Conservation (phyloP, 2,329 filamentous ascomycete genomes). For the Harringtonia lauricola region DNA sequence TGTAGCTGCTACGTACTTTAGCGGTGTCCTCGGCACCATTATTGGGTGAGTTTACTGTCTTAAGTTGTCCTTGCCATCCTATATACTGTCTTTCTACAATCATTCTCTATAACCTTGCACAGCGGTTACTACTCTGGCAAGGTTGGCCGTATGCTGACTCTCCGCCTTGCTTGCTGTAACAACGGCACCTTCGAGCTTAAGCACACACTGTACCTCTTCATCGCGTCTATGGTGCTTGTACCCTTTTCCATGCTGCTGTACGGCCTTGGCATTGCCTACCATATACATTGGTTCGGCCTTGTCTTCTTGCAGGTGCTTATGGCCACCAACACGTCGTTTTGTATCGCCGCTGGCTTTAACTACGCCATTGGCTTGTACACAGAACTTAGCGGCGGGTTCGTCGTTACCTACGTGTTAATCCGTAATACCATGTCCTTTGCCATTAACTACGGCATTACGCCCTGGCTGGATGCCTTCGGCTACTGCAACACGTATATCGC, state of each 20-base stretch:
- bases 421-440: constrained; percentile 28
- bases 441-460: constrained; percentile 23
- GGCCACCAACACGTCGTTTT: constrained; percentile 17
- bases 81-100: neutral
- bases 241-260: constrained; percentile 13
- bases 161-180: constrained; percentile 13
- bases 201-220: constrained; percentile 14
- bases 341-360: constrained; percentile 13
- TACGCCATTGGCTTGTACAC: constrained; percentile 21
- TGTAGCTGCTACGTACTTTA: constrained; percentile 17
- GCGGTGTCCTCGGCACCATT: constrained; percentile 13
- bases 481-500: constrained; percentile 26
- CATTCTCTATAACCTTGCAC: neutral
- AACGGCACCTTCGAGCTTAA: constrained; percentile 15
- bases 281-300: constrained; percentile 21
- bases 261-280: constrained; percentile 16
- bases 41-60: constrained; percentile 6
- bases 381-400: constrained; percentile 18
- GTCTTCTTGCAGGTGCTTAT: constrained; percentile 17
- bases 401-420: constrained; percentile 20
- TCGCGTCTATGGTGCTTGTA: constrained; percentile 9
- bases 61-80: neutral
- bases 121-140: constrained; percentile 16
- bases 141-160: constrained; percentile 10
- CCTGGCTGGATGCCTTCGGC: constrained; percentile 22